phyloP scores from a whole-genome alignment of 495 filamentous ascomycete genomes.

The Aspergillus biplanus region DNA sequence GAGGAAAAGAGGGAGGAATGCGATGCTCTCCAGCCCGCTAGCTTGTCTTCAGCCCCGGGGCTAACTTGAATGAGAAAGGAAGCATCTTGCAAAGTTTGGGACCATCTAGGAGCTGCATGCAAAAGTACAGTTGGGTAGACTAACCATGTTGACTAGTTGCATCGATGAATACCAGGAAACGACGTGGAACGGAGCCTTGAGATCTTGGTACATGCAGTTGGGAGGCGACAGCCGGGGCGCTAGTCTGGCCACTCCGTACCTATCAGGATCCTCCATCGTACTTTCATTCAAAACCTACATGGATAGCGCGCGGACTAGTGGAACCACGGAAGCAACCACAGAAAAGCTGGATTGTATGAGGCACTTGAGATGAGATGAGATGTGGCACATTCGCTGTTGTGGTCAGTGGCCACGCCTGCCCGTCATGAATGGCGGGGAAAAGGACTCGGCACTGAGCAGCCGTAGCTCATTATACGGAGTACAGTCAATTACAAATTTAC shows the following conservation, averaged over 20 bases:
- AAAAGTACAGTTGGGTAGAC: slow-evolving; percentile 20
- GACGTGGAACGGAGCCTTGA: neutral
- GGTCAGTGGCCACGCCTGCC: neutral
- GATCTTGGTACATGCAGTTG: slow-evolving; percentile 16
- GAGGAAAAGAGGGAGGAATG: too few relatives aligned
- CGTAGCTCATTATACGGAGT: too few relatives aligned
- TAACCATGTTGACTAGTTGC: slow-evolving; percentile 4
- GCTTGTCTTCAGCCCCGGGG: too few relatives aligned
- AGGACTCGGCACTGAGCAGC: too few relatives aligned
- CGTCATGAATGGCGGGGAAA: too few relatives aligned
- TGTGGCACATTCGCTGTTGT: neutral
- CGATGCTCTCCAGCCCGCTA: too few relatives aligned
- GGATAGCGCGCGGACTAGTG: slow-evolving; percentile 1
- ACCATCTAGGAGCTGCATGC: neutral
- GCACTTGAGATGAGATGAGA: slow-evolving; percentile 1
- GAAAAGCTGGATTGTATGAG: neutral
- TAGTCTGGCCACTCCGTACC: slow-evolving; percentile 7
- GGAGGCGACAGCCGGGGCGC: slow-evolving; percentile 4
- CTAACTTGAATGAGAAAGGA: too few relatives aligned
- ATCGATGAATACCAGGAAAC: slow-evolving; percentile 20
- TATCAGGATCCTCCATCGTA: slow-evolving; percentile 11
- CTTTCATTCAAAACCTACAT: slow-evolving; percentile 6
- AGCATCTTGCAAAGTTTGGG: neutral
- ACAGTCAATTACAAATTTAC: too few relatives aligned
- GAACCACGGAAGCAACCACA: slow-evolving; percentile 5